Conservation (phyloP, 768 basidiomycete genomes). For the Xanthoconium stramineum region DNA sequence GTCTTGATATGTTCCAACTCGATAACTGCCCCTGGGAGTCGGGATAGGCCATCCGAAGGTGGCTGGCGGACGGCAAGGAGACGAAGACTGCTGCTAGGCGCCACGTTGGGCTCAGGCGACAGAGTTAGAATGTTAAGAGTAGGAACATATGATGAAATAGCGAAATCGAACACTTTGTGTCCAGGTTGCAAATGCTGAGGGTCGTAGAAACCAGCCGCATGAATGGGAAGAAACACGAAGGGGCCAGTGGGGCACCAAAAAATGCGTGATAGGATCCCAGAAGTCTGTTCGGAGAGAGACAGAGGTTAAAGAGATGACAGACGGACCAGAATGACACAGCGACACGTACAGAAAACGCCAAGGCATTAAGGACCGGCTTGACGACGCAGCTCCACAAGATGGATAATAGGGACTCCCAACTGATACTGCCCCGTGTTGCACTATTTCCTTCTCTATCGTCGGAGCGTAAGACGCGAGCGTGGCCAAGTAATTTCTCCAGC, state of each 20-base stretch:
- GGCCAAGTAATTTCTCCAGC: not conserved
- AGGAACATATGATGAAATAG: not conserved
- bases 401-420: not conserved
- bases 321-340: not conserved
- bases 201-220: not conserved
- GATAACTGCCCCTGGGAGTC: not conserved
- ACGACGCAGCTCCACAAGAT: not conserved
- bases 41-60: not conserved
- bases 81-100: not conserved
- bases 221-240: not conserved
- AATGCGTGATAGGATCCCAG: not conserved
- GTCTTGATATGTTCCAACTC: not conserved
- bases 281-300: not conserved
- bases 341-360: not conserved
- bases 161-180: not conserved
- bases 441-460: not conserved
- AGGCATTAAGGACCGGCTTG: not conserved
- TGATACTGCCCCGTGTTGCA: not conserved
- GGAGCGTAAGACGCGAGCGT: not conserved
- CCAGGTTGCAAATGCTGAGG: not conserved
- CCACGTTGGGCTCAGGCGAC: not conserved
- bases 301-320: not conserved
- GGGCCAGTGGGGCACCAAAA: not conserved
- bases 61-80: not conserved
- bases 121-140: not conserved